These are phyloP conservation scores for Glonium stellatum DNA, from an alignment of 495 filamentous ascomycete genomes.

Conservation along the genomic window DNA sequence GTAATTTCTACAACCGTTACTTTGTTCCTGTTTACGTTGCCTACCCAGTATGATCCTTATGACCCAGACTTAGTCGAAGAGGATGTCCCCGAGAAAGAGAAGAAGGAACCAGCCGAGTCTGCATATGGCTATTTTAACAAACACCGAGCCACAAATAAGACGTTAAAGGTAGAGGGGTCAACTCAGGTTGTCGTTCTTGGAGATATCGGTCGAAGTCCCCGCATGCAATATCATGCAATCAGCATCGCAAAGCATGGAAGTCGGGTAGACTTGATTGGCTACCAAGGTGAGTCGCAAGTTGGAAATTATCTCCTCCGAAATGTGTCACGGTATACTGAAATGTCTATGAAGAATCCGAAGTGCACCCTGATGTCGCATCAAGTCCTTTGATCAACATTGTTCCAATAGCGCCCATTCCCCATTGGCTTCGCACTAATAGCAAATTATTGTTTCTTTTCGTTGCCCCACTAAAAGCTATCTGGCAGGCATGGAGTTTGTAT, in stretches of 20 bases:
- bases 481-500: constrained; percentile 66
- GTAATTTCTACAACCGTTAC: constrained; percentile 14
- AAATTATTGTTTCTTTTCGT: constrained; percentile 71
- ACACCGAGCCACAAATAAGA: constrained; percentile 15
- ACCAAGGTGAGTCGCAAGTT: constrained; percentile 55
- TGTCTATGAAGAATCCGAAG: constrained; percentile 48
- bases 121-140: constrained; percentile 6
- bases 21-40: constrained; percentile 20
- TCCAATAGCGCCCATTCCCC: constrained; percentile 56
- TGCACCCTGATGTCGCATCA: constrained; percentile 66
- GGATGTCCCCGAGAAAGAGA: constrained; percentile 13
- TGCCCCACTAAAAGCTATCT: constrained; percentile 80
- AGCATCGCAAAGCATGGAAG: constrained; percentile 82
- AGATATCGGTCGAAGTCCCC: constrained; percentile 90
- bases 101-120: not conserved
- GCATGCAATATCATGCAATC: constrained; percentile 97
- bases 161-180: constrained; percentile 38
- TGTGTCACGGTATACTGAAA: not conserved
- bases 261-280: constrained; percentile 79
- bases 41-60: constrained; percentile 22
- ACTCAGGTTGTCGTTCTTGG: constrained; percentile 92
- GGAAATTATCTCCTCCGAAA: not conserved
- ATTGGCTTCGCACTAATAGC: constrained; percentile 56
- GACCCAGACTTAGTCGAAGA: constrained; percentile 4
- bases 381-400: constrained; percentile 61